Evolutionary conservation across 768 basidiomycete genomes (phyloP).

Genomic region (Psilocybe azurescens): DNA sequence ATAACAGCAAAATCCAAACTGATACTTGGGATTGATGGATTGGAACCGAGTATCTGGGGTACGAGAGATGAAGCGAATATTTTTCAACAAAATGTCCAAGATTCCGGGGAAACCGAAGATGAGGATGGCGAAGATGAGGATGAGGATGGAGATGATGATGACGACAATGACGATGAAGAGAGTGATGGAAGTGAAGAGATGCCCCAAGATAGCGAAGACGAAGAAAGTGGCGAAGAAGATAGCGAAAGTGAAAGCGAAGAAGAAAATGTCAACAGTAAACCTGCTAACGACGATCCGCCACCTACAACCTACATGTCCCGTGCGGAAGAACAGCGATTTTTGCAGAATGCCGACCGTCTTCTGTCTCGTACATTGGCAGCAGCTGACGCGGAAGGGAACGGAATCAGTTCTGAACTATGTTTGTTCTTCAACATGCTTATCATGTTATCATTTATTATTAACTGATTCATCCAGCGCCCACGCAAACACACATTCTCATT

Average conservation of each 20-base stretch:
- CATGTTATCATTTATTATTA: background rate
- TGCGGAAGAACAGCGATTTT: slow-evolving; percentile 35
- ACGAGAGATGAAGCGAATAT: slow-evolving; percentile 30
- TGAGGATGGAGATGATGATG: slow-evolving; percentile 31
- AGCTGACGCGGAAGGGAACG: slow-evolving; percentile 38
- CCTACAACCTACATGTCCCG: slow-evolving; percentile 24
- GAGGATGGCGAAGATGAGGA: slow-evolving; percentile 28
- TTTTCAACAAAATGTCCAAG: slow-evolving; percentile 23
- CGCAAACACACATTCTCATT: slow-evolving; percentile 50
- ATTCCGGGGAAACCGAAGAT: slow-evolving; percentile 29
- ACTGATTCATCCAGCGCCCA: slow-evolving; percentile 37
- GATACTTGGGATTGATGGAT: slow-evolving; percentile 65
- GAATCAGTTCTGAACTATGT: slow-evolving; percentile 41
- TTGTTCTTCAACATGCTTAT: slow-evolving; percentile 21
- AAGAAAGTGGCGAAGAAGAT: slow-evolving; percentile 22
- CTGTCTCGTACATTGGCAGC: slow-evolving; percentile 41
- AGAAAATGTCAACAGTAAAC: slow-evolving; percentile 9
- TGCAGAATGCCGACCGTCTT: slow-evolving; percentile 39
- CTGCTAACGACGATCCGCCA: background rate
- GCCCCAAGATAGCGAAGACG: slow-evolving; percentile 35
- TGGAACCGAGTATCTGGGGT: slow-evolving; percentile 57
- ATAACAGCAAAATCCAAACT: slow-evolving; percentile 66
- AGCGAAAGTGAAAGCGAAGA: slow-evolving; percentile 11
- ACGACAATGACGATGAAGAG: slow-evolving; percentile 25
- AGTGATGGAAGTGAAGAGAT: slow-evolving; percentile 29